phyloP scores from a whole-genome alignment of 805 yeast species.

The Diddensiella transvaalensis region DNA sequence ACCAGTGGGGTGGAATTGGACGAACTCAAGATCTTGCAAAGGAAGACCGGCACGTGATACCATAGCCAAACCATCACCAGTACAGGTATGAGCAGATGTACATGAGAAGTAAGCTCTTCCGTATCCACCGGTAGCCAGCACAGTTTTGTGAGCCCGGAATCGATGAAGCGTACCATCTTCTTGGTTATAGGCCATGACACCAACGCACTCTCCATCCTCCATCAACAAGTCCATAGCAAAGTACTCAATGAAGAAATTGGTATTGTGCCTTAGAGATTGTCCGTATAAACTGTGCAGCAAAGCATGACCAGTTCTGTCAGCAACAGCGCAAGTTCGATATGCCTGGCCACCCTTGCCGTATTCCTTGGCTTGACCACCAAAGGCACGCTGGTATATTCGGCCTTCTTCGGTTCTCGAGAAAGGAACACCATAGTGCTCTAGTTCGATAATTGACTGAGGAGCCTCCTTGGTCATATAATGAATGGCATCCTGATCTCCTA shows the following conservation, averaged over 20 bases:
- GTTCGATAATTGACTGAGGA: slow-evolving; percentile 89
- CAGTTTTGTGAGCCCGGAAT: slow-evolving; percentile 94
- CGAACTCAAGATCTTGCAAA: slow-evolving; percentile 93
- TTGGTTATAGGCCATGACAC: slow-evolving; percentile 96
- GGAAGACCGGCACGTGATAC: slow-evolving; percentile 98
- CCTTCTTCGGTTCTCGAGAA: slow-evolving; percentile 97
- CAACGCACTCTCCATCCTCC: slow-evolving; percentile 94
- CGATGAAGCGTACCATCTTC: slow-evolving; percentile 98
- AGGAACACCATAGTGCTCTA: slow-evolving; percentile 98
- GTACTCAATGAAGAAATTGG: slow-evolving; percentile 96
- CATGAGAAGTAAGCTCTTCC: slow-evolving; percentile 98
- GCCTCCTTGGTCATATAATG: slow-evolving; percentile 99
- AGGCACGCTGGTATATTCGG: slow-evolving; percentile 96
- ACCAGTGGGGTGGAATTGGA: slow-evolving; percentile 99
- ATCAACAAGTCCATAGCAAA: slow-evolving; percentile 91
- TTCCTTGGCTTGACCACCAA: slow-evolving; percentile 95
- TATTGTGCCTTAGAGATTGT: slow-evolving; percentile 93
- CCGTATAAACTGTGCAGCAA: slow-evolving; percentile 93
- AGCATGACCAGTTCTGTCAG: slow-evolving; percentile 99
- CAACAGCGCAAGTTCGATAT: slow-evolving; percentile 98
- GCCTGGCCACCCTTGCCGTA: slow-evolving; percentile 99
- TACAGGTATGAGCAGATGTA: slow-evolving; percentile 99
- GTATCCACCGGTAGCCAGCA: slow-evolving; percentile 97
- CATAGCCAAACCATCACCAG: slow-evolving; percentile 99
- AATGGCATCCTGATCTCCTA: slow-evolving; percentile 98